Base-by-base conservation (phyloP, 345 rosid genomes). In the Brassica nigra region DNA sequence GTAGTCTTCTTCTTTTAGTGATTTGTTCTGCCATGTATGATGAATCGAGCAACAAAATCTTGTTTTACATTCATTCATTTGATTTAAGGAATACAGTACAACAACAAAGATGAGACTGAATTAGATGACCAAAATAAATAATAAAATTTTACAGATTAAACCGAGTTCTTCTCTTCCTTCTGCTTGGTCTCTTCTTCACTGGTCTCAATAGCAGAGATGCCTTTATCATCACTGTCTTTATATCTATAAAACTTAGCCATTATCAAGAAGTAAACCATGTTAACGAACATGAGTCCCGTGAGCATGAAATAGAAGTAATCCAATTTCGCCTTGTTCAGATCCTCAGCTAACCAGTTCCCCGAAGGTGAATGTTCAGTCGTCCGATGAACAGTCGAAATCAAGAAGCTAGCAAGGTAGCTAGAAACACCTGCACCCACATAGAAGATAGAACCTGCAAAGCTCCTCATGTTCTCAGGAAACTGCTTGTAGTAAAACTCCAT, bases 401-500 rank as follows among this genome's bases (percentile, higher is more conserved):
- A 82, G 75, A 80, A 83, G 74, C 86, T 76, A 68, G 81, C 74
- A 6, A 85, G 78, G 71, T 80, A 85, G 66, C 79, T 80, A n/a
- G 87, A 85, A 15, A 57, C 62, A n/a, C 84, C 87, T 15, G 4
- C 14, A 1, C 86, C 84, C 0, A 71, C 70, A 4, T 70, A 78
- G 65, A 57, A 78, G 71, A 78, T 67, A 14, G 86, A 72, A 28
- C 83, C 86, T 0, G 87, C 88, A 8, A 86, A 73, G 66, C 86
- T 86, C 64, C 62, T 86, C 89, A 86, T 86, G 75, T 84, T 86
- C 54, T 86, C 89, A 3, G 89, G 88, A 59, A 87, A 85, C 75
- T 87, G 86, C 73, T 85, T 87, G 84, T 87, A 87, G 84, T 85
- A 87, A 66, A 87, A 85, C 75, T 83, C 89, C 76, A 82, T 65